Percentiles rank a stretch among this genome's conserved stretches.
Conservation (phyloP, 306 rosid species). For the Dalbergia cultrata region DNA sequence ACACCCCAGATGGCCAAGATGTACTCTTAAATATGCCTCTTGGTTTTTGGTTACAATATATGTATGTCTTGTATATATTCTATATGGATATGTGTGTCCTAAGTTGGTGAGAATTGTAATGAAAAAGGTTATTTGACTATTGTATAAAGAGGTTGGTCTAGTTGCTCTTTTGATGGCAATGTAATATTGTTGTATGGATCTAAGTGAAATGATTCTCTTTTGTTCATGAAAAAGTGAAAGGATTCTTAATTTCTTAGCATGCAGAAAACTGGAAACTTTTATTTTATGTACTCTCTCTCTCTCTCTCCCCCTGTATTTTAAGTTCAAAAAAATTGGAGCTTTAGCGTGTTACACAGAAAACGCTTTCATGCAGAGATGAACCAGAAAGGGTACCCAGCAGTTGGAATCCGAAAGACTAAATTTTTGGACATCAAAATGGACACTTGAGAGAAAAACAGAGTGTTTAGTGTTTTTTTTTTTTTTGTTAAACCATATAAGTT, state of each 20-base stretch:
- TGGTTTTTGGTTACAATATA: neutral
- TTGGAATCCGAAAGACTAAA: neutral
- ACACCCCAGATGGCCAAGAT: neutral
- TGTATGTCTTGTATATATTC: constrained; percentile 15
- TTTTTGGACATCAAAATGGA: too few species aligned
- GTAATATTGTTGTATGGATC: constrained; percentile 12
- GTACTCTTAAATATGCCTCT: neutral
- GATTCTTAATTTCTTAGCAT: neutral
- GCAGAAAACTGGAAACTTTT: neutral
- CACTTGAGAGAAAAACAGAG: too few species aligned
- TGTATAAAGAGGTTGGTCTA: neutral
- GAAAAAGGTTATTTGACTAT: neutral
- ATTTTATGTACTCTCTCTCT: neutral
- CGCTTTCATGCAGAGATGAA: constrained; percentile 4
- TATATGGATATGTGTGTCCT: neutral
- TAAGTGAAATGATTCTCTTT: neutral
- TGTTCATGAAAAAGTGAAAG: neutral
- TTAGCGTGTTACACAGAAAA: neutral
- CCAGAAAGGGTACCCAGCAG: neutral
- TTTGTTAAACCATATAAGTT: too few species aligned
- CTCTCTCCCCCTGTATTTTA: neutral
- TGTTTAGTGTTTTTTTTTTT: too few species aligned
- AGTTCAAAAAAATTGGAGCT: neutral
- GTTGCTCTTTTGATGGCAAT: neutral
- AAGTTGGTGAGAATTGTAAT: neutral